Percentiles rank a stretch among this genome's conserved stretches.
These are phyloP conservation scores for Didymella arachidicola DNA, from an alignment of 2,329 filamentous ascomycete genomes.

Conservation along the genomic window DNA sequence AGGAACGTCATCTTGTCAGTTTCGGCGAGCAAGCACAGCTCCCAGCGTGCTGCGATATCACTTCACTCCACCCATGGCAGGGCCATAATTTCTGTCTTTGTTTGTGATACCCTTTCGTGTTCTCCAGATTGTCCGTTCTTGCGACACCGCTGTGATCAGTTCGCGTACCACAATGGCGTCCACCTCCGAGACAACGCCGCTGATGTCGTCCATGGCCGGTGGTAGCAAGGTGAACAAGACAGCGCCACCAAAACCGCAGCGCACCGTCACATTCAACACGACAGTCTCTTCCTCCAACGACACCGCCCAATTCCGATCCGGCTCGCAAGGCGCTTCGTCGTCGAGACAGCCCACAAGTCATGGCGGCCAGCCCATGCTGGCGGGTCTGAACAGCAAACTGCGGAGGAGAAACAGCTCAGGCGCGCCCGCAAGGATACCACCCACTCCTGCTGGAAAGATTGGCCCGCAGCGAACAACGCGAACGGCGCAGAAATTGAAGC, in stretches of 20 bases:
- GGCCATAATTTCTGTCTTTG: conserved; percentile 11
- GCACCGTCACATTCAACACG: conserved; percentile 80
- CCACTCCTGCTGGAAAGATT: conserved; percentile 70
- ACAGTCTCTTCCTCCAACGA: conserved; percentile 57
- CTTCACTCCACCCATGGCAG: conserved; percentile 25
- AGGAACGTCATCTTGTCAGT: conserved; percentile 25
- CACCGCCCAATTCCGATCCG: conserved; percentile 46
- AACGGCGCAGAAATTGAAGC: conserved; percentile 94
- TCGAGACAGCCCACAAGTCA: conserved; percentile 47
- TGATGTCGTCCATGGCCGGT: conserved; percentile 48
- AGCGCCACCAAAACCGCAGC: conserved; percentile 53
- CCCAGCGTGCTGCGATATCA: conserved; percentile 1
- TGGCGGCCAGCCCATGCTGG: conserved; percentile 61
- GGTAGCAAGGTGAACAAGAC: conserved; percentile 25
- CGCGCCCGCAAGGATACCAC: conserved; percentile 58
- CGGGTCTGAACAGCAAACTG: conserved; percentile 85
- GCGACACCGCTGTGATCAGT: not conserved
- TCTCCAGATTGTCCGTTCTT: conserved; percentile 1
- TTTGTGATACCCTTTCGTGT: conserved; percentile 7
- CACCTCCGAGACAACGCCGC: conserved; percentile 48
- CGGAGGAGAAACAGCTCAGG: conserved; percentile 86
- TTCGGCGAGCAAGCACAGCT: conserved; percentile 19
- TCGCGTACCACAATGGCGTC: conserved; percentile 41
- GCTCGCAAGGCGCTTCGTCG: conserved; percentile 41
- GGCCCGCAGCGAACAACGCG: conserved; percentile 95